These are phyloP conservation scores for Russula lepida DNA, from an alignment of 768 basidiomycete genomes.

Conservation along the genomic window DNA sequence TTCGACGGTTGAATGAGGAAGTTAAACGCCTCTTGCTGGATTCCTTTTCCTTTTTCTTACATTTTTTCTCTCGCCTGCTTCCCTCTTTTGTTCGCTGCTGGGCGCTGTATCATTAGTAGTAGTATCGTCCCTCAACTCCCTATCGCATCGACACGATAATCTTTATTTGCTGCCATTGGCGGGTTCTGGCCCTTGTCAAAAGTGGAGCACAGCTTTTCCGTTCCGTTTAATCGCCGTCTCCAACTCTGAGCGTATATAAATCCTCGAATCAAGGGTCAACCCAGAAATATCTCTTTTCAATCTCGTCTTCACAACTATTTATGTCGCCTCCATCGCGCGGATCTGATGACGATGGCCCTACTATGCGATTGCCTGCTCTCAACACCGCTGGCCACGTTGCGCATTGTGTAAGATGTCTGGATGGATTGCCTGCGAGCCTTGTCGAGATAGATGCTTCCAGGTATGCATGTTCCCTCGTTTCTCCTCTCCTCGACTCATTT, in stretches of 20 bases:
- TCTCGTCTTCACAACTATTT: no score
- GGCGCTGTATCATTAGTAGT: conserved; percentile 19
- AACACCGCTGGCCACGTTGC: conserved; percentile 46
- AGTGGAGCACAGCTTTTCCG: neutral
- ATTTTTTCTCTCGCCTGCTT: neutral
- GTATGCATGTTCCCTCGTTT: conserved; percentile 31
- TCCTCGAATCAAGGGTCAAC: neutral
- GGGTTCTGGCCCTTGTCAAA: neutral
- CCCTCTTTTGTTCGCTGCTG: neutral
- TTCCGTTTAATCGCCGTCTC: neutral
- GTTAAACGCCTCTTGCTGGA: no score
- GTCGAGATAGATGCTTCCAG: conserved; percentile 65
- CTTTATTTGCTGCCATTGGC: conserved; percentile 6
- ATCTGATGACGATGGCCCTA: neutral
- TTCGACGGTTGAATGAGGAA: no score
- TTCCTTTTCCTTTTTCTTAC: neutral
- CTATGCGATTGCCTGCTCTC: conserved; percentile 25
- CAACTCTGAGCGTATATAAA: neutral
- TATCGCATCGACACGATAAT: conserved; percentile 18
- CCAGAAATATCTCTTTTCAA: neutral
- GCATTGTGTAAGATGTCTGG: conserved; percentile 62
- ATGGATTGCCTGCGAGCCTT: conserved; percentile 61
- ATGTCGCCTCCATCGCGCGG: neutral
- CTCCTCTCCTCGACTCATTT: no score
- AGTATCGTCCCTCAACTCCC: neutral